Conservation (phyloP, 108 stramenopile genomes). For the Stephanodiscus minutulus region DNA sequence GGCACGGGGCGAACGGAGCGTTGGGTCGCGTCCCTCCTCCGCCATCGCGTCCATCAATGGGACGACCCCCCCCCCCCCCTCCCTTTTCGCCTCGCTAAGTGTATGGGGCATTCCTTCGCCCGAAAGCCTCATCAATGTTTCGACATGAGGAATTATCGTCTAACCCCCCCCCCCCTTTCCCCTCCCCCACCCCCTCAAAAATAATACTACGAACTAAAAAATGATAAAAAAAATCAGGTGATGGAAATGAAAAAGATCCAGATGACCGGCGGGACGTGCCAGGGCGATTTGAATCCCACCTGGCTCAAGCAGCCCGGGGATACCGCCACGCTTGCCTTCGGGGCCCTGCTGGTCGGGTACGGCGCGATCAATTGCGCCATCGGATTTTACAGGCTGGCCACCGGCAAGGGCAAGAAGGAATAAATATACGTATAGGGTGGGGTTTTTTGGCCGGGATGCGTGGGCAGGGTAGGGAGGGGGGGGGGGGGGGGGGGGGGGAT, state of each 20-base stretch:
- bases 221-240: conserved; percentile 40
- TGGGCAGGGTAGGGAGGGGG: not conserved
- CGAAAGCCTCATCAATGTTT: not conserved
- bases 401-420: conserved; percentile 78
- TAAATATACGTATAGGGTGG: conserved; percentile 7
- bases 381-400: conserved; percentile 74
- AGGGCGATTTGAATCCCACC: conserved; percentile 75
- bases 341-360: conserved; percentile 49
- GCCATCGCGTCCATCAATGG: not conserved
- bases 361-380: conserved; percentile 39
- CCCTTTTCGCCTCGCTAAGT: not conserved
- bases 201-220: too few species aligned
- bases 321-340: conserved; percentile 43
- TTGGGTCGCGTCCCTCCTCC: not conserved
- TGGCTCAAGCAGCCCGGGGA: conserved; percentile 83
- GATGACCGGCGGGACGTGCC: conserved; percentile 64
- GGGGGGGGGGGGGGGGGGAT: too few species aligned
- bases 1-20: not conserved
- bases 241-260: conserved; percentile 81
- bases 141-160: not conserved
- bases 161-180: conserved; percentile 4
- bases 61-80: not conserved
- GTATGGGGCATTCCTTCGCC: not conserved
- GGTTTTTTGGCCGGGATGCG: not conserved
- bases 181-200: conserved; percentile 3